Evolutionary conservation across 306 rosid genomes (phyloP).

Genomic region (Medicago arabica): DNA sequence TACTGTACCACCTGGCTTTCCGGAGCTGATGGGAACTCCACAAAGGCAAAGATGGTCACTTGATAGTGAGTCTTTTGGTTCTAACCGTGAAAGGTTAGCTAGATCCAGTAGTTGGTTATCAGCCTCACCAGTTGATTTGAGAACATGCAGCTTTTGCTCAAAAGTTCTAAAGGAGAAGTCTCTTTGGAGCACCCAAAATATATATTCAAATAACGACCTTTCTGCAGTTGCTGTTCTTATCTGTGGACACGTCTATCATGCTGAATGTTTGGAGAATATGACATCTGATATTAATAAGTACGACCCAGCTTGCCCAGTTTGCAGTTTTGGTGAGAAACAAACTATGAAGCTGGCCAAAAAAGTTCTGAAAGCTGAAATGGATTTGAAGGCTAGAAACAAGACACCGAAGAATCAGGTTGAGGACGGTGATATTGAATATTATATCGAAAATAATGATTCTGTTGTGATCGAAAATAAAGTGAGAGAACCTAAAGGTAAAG

Average conservation of each 20-base stretch:
- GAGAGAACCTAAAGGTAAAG: conserved; percentile 54
- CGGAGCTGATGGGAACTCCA: conserved; percentile 81
- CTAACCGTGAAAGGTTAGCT: conserved; percentile 65
- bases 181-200: conserved; percentile 66
- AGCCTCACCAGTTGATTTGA: conserved; percentile 71
- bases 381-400: conserved; percentile 71
- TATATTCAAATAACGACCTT: conserved; percentile 55
- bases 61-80: conserved; percentile 84
- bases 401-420: conserved; percentile 62
- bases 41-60: conserved; percentile 86
- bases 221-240: conserved; percentile 78
- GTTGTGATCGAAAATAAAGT: conserved; percentile 56
- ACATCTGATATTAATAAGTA: conserved; percentile 79
- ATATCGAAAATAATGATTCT: conserved; percentile 61
- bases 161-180: conserved; percentile 65
- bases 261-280: conserved; percentile 89
- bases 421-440: conserved; percentile 61
- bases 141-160: conserved; percentile 75
- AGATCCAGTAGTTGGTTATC: conserved; percentile 69
- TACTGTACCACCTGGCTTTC: conserved; percentile 62
- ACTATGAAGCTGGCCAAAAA: conserved; percentile 70
- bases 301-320: conserved; percentile 92
- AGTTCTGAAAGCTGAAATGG: conserved; percentile 82
- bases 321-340: conserved; percentile 89
- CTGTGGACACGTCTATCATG: conserved; percentile 91